Evolutionary conservation across 805 yeast species (phyloP), one percentile per base, ranked within the genome.

Genomic region (Kluyveromyces starmeri): DNA sequence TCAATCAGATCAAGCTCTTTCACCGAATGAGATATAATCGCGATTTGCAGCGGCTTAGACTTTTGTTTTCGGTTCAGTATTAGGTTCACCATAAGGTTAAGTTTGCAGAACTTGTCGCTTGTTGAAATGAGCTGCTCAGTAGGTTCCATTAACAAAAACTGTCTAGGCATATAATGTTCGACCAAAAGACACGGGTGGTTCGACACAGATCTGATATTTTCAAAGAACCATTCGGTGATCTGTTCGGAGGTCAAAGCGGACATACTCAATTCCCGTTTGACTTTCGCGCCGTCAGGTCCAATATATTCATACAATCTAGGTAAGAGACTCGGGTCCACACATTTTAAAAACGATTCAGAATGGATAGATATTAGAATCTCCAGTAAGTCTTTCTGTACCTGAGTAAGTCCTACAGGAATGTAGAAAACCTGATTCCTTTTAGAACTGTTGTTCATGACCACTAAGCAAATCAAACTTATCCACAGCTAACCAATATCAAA

Each of bases 1-100:
- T 86, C 96, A 5, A 86, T 65, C 29, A 86, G 59, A 50, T 86
- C 94, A 41, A 82, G 53, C 48, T 82, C 92, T 48, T 79, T 77
- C 15, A 78, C 67, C 46, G 67, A 71, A 23, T 71, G 68, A 0
- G 85, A 79, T 3, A 77, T 70, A 8, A 82, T 63, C 4, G 67
- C 51, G 28, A 53, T 39, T 37, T 46, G 41, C 26, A 53, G 31
- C 16, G 43, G 35, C 16, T 38, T 35, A 5, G 17, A 32, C 12
- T 32, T 39, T 11, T 39, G 37, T 7, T 29, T 20, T n/a, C 42
- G 32, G 28, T 38, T 40, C 18, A 46, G 37, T 2, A 39, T 55
- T 43, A 47, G 46, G 42, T 26, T 38, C 27, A 37, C 52, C 42
- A 58, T 32, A 6, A 79, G 44, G 23, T 64, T 56, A 41, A 79